These are phyloP conservation scores for Daucus carota DNA, from an alignment of 129 eudicot species.

Conservation along the genomic window DNA sequence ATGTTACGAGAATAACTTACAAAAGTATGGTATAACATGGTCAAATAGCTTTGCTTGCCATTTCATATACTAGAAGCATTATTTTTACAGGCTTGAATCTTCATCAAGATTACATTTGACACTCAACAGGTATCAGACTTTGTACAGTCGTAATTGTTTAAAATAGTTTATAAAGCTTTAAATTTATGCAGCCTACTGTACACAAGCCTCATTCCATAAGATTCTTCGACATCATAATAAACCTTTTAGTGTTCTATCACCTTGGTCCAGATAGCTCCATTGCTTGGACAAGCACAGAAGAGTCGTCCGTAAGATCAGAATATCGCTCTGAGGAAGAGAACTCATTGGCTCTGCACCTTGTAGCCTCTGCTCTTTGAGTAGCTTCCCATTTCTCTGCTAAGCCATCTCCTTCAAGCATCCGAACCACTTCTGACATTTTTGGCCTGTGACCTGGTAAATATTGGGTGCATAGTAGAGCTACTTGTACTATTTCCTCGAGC, in stretches of 20 bases:
- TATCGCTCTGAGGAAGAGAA: constrained; percentile 77
- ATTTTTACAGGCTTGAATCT: constrained; percentile 27
- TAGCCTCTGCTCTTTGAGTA: constrained; percentile 61
- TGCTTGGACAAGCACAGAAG: constrained; percentile 83
- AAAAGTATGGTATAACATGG: constrained; percentile 6
- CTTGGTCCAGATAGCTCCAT: constrained; percentile 99
- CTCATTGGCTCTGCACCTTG: constrained; percentile 65
- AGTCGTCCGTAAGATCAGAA: constrained; percentile 93
- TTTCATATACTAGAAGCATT: constrained; percentile 10
- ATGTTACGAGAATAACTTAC: too few relatives aligned
- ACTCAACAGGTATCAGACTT: constrained; percentile 17
- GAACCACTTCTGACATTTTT: constrained; percentile 92
- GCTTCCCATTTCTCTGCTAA: constrained; percentile 97
- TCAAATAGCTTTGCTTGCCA: not conserved
- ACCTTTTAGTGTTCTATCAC: constrained; percentile 21
- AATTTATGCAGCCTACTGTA: not conserved
- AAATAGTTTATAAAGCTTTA: not conserved
- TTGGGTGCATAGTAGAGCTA: constrained; percentile 74
- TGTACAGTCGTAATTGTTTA: constrained; percentile 25
- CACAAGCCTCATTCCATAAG: not conserved
- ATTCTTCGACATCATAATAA: constrained; percentile 6
- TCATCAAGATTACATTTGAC: constrained; percentile 4
- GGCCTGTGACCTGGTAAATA: constrained; percentile 67
- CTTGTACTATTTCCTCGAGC: constrained; percentile 86
- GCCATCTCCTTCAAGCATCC: constrained; percentile 99